phyloP scores from a whole-genome alignment of 2,329 filamentous ascomycete species.

The Emmonsia crescens region DNA sequence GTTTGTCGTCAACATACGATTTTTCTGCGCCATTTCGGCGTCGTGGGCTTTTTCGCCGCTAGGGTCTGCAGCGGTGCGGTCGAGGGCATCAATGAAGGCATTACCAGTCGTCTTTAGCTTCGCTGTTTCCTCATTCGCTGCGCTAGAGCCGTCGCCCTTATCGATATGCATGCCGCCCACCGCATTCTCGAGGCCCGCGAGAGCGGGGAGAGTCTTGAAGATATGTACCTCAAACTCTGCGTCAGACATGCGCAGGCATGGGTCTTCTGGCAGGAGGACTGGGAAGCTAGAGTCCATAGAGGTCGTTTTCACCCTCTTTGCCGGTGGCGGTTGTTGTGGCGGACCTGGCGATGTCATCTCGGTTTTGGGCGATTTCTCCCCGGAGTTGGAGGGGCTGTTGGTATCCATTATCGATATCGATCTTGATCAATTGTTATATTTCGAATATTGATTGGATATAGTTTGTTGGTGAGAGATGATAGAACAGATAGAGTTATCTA shows the following conservation, averaged over 20 bases:
- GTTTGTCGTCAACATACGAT: slow-evolving; percentile 2
- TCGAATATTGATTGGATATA: neutral
- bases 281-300: slow-evolving; percentile 12
- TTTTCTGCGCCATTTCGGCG: neutral
- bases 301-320: neutral
- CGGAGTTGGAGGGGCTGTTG: neutral
- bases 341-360: too few species aligned
- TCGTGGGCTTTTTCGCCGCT: neutral
- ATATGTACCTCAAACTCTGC: slow-evolving; percentile 7
- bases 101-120: neutral
- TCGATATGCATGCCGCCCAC: slow-evolving; percentile 42
- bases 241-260: slow-evolving; percentile 4
- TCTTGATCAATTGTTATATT: neutral
- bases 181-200: neutral
- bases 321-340: neutral
- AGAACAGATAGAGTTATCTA: neutral
- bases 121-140: neutral
- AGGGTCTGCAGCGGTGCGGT: neutral
- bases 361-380: neutral
- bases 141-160: slow-evolving; percentile 31
- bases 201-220: slow-evolving; percentile 1
- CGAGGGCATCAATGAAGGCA: neutral
- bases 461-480: neutral
- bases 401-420: neutral
- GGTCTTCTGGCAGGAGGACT: slow-evolving; percentile 10